Evolutionary conservation across 2,329 filamentous ascomycete species (phyloP).

Genomic region (Pseudogymnoascus sp.): DNA sequence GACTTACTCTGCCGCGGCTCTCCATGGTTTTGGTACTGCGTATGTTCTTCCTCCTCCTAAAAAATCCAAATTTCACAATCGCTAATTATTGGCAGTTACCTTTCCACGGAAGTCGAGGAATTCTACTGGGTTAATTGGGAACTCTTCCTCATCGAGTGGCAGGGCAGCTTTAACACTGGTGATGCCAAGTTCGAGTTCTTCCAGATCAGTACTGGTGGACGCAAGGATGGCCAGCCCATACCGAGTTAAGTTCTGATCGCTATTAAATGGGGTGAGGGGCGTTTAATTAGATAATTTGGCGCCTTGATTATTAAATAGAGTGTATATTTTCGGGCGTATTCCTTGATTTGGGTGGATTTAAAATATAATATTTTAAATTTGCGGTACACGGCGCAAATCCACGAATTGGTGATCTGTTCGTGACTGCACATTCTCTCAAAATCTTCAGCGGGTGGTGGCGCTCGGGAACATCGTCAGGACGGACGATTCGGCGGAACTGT

Average conservation of each 20-base stretch:
- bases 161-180: neutral
- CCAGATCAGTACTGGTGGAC: neutral
- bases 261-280: too few species aligned
- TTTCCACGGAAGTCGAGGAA: neutral
- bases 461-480: neutral
- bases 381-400: neutral
- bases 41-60: neutral
- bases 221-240: constrained; percentile 3
- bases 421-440: neutral
- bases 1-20: neutral
- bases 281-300: neutral
- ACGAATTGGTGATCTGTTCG: neutral
- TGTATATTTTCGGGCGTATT: neutral
- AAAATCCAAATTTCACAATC: too few species aligned
- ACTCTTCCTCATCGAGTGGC: neutral
- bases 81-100: neutral
- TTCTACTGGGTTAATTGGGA: constrained; percentile 4
- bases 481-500: neutral
- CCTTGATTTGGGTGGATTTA: neutral
- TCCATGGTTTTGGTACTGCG: constrained; percentile 5
- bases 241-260: neutral
- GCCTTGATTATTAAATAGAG: neutral
- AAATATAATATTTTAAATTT: neutral
- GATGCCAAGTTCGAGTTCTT: neutral
- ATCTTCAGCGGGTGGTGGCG: neutral